Evolutionary conservation across 106 monocot genomes (phyloP).

Genomic region (Phalaenopsis aphrodite): DNA sequence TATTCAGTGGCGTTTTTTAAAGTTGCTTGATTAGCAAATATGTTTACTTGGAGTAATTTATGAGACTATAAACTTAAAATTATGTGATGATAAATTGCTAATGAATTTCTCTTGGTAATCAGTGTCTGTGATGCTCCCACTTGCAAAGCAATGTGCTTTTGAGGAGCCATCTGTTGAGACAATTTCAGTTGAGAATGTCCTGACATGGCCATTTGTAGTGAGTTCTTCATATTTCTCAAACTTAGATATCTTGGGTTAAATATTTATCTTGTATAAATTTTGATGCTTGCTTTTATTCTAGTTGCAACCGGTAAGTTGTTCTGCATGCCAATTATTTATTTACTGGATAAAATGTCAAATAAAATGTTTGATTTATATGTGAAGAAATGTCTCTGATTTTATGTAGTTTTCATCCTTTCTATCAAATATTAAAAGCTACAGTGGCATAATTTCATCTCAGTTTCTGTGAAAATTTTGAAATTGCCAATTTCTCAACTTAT

Average conservation of each 20-base stretch:
- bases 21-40: not conserved
- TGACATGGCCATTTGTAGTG: constrained; percentile 93
- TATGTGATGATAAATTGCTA: not conserved
- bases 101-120: constrained; percentile 9
- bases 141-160: constrained; percentile 96
- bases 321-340: not conserved
- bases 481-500: too few species aligned
- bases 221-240: constrained; percentile 7
- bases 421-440: not conserved
- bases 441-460: not conserved
- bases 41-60: not conserved
- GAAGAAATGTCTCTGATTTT: not conserved
- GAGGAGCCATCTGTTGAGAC: constrained; percentile 84
- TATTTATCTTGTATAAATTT: not conserved
- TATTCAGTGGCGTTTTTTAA: not conserved
- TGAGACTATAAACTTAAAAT: not conserved
- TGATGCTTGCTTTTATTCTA: not conserved
- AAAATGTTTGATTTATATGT: not conserved
- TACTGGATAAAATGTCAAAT: not conserved
- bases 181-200: constrained; percentile 83
- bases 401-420: not conserved
- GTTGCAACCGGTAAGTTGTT: not conserved
- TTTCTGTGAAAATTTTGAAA: not conserved
- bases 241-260: not conserved
- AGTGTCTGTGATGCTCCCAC: constrained; percentile 93